These are phyloP conservation scores for Wickerhamomyces strasburgensis DNA, from an alignment of 805 yeast genomes.

Conservation along the genomic window DNA sequence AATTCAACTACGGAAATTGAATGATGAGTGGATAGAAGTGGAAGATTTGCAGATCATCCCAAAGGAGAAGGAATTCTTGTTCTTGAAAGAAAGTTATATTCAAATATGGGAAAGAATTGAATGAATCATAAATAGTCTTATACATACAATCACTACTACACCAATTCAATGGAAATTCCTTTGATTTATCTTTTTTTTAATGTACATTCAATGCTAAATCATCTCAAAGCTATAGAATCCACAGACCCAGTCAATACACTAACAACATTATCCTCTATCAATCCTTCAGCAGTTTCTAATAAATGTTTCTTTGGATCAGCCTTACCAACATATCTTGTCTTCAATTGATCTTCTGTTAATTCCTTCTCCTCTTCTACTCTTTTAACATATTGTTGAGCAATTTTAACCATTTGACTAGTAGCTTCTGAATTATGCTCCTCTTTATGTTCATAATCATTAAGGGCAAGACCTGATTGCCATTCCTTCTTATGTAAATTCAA, in stretches of 20 bases:
- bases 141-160: neutral
- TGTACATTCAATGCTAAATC: conserved; percentile 12
- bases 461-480: conserved; percentile 89
- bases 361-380: conserved; percentile 92
- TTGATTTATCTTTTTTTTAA: neutral
- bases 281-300: conserved; percentile 77
- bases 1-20: conserved; percentile 41
- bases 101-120: conserved; percentile 56
- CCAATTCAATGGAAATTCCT: neutral
- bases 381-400: conserved; percentile 84
- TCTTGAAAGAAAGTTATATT: conserved; percentile 55
- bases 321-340: conserved; percentile 95
- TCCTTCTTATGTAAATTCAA: conserved; percentile 89
- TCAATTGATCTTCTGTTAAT: conserved; percentile 78
- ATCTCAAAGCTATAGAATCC: conserved; percentile 84
- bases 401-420: conserved; percentile 75
- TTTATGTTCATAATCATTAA: conserved; percentile 70
- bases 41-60: conserved; percentile 43
- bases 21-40: conserved; percentile 53
- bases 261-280: conserved; percentile 87
- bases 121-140: neutral
- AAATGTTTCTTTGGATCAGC: conserved; percentile 99
- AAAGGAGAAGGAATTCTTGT: conserved; percentile 53
- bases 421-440: conserved; percentile 72
- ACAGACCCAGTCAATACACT: conserved; percentile 85